Percentiles rank a stretch among this genome's conserved stretches.
phyloP scores from a whole-genome alignment of 2,329 filamentous ascomycete genomes.

The Trichocomaceae sp. region DNA sequence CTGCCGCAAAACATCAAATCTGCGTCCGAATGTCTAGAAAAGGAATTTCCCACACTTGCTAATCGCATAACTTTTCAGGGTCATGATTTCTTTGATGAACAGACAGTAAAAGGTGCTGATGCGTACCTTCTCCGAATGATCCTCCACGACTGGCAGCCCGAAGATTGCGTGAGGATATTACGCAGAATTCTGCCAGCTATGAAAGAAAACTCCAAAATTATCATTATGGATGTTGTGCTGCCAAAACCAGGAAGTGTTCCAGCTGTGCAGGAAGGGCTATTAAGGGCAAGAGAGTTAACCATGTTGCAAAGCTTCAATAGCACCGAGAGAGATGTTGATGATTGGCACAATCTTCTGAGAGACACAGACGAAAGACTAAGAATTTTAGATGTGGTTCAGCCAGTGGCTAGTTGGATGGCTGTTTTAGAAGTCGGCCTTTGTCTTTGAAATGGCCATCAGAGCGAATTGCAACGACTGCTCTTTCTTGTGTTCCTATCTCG shows the following conservation, averaged over 20 bases:
- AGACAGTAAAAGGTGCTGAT: slow-evolving; percentile 21
- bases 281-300: slow-evolving; percentile 28
- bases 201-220: slow-evolving; percentile 17
- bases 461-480: not conserved
- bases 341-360: slow-evolving; percentile 23
- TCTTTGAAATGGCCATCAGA: not conserved
- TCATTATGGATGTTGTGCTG: slow-evolving; percentile 31
- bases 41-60: not conserved
- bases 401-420: slow-evolving; percentile 19
- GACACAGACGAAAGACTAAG: slow-evolving; percentile 14
- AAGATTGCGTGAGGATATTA: slow-evolving; percentile 30
- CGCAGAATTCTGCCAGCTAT: slow-evolving; percentile 26
- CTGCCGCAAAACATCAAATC: slow-evolving; percentile 30
- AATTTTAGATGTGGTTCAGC: slow-evolving; percentile 15
- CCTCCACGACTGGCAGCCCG: slow-evolving; percentile 35
- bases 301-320: slow-evolving; percentile 30
- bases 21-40: not conserved
- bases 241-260: slow-evolving; percentile 15
- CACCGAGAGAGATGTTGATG: slow-evolving; percentile 24
- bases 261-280: slow-evolving; percentile 16
- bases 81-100: slow-evolving; percentile 31
- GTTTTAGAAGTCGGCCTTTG: slow-evolving; percentile 10
- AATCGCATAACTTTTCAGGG: slow-evolving; percentile 19
- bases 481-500: no score
- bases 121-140: slow-evolving; percentile 32